Conservation (phyloP, 139 green algal species). For the Chlamydomonas schloesseri region DNA sequence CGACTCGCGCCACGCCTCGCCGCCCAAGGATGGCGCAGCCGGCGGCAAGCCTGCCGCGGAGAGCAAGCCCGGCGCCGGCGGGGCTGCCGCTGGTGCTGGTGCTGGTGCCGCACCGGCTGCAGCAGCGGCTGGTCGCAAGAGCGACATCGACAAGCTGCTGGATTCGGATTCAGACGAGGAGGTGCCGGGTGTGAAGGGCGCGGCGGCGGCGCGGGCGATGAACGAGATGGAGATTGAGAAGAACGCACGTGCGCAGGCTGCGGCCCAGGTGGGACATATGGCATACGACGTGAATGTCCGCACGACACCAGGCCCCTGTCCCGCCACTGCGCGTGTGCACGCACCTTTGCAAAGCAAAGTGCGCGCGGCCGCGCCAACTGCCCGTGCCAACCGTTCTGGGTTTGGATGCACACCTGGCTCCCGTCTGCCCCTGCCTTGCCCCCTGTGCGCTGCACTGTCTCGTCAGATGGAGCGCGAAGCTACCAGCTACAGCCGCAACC, state of each 20-base stretch:
- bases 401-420: neutral
- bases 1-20: neutral
- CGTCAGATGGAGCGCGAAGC: slow-evolving; percentile 4
- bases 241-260: neutral
- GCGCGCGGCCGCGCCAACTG: neutral
- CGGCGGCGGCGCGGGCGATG: neutral
- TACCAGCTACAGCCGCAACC: neutral
- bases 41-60: too few relatives aligned
- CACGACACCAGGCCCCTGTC: too few relatives aligned
- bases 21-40: neutral
- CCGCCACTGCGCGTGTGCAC: too few relatives aligned
- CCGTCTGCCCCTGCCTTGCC: neutral
- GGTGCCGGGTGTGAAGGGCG: neutral
- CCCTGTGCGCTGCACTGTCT: neutral
- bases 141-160: neutral
- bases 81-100: neutral
- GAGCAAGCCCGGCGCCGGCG: too few relatives aligned
- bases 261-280: neutral
- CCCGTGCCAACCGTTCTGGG: neutral
- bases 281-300: too few relatives aligned
- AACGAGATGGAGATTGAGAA: neutral
- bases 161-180: slow-evolving; percentile 15
- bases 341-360: too few relatives aligned
- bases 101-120: neutral
- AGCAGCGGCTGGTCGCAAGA: too few relatives aligned